Evolutionary conservation across 345 rosid species (phyloP).

Genomic region (Salix arbutifolia): DNA sequence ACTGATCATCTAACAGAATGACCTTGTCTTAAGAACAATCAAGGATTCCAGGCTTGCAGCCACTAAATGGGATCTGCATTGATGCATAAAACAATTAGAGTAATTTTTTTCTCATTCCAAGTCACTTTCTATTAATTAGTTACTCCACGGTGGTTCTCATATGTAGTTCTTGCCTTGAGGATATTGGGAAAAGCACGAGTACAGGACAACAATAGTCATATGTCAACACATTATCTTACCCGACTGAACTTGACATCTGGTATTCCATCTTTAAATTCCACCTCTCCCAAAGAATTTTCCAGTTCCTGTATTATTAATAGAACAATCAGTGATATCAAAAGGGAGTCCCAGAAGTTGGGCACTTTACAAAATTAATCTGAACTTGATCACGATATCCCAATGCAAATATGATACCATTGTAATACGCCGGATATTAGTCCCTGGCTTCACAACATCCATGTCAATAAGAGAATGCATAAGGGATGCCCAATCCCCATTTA

Average conservation of each 20-base stretch:
- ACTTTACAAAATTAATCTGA: background rate
- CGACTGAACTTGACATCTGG: slow-evolving; percentile 92
- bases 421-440: slow-evolving; percentile 61
- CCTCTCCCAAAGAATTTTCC: slow-evolving; percentile 80
- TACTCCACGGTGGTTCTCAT: background rate
- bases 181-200: background rate
- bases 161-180: slow-evolving; percentile 4
- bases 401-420: slow-evolving; percentile 49
- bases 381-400: background rate
- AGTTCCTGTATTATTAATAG: slow-evolving; percentile 58
- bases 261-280: slow-evolving; percentile 71
- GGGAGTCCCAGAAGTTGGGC: slow-evolving; percentile 3
- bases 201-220: background rate
- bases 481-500: slow-evolving; percentile 82
- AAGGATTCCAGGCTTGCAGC: background rate
- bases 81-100: background rate
- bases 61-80: background rate
- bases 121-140: background rate
- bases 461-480: slow-evolving; percentile 74
- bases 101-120: background rate
- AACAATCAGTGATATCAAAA: slow-evolving; percentile 13
- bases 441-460: slow-evolving; percentile 90
- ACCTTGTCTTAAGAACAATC: background rate
- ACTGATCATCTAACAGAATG: background rate
- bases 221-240: slow-evolving; percentile 44